Evolutionary conservation across 2,329 filamentous ascomycete species (phyloP).

Genomic region (Cercospora sesami): DNA sequence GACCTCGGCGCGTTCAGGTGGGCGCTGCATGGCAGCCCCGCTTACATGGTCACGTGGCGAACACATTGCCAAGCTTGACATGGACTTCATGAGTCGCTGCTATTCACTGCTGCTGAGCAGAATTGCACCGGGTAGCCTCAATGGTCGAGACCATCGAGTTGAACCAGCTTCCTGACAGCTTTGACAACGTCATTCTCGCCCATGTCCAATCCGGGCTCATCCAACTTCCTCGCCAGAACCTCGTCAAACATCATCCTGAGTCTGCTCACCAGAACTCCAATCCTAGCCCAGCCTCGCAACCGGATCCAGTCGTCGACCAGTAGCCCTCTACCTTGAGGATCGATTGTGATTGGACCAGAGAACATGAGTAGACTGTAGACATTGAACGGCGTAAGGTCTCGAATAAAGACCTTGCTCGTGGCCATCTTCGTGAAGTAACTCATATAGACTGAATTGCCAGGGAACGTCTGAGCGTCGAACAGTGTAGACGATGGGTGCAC

Average conservation of each 20-base stretch:
- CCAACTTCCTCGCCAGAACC: conserved; percentile 76
- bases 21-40: conserved; percentile 7
- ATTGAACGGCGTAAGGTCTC: conserved; percentile 91
- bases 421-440: conserved; percentile 91
- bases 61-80: conserved; percentile 3
- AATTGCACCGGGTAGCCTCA: conserved; percentile 14
- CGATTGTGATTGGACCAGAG: conserved; percentile 77
- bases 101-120: neutral
- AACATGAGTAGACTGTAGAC: conserved; percentile 86
- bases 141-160: conserved; percentile 69
- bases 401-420: conserved; percentile 86
- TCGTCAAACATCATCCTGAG: conserved; percentile 84
- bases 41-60: neutral
- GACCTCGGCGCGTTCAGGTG: conserved; percentile 3
- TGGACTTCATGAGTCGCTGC: neutral
- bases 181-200: conserved; percentile 66
- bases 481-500: conserved; percentile 86
- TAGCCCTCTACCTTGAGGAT: conserved; percentile 82
- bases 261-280: conserved; percentile 83
- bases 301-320: conserved; percentile 89
- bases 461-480: conserved; percentile 78
- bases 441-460: conserved; percentile 73
- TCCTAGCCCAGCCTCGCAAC: conserved; percentile 87
- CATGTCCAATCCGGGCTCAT: conserved; percentile 60
- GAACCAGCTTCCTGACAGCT: conserved; percentile 76